Evolutionary conservation across 495 filamentous ascomycete species (phyloP).

Genomic region (Tuber aestivum): DNA sequence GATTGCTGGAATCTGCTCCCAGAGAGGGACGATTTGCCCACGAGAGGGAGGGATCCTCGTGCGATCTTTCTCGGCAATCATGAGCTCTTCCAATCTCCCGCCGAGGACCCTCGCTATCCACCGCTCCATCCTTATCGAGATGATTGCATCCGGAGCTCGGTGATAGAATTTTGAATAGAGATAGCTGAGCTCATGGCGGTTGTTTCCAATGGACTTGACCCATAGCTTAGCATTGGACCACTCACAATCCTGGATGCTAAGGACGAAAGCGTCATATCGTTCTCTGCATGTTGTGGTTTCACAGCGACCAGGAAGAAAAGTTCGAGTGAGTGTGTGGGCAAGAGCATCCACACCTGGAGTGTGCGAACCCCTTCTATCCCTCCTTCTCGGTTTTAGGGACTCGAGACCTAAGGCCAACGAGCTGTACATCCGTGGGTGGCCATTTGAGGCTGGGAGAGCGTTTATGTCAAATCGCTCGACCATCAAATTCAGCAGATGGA

Average conservation of each 20-base stretch:
- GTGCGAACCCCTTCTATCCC: background rate
- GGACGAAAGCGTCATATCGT: slow-evolving; percentile 17
- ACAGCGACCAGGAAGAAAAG: slow-evolving; percentile 25
- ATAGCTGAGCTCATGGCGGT: slow-evolving; percentile 15
- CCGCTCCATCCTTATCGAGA: slow-evolving; percentile 26
- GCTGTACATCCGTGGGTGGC: slow-evolving; percentile 9
- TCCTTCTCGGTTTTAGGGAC: background rate
- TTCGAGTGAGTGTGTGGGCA: slow-evolving; percentile 11
- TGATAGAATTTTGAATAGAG: slow-evolving; percentile 6
- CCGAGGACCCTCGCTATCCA: slow-evolving; percentile 21
- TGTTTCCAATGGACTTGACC: slow-evolving; percentile 17
- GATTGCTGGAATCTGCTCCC: background rate
- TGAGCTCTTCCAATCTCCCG: slow-evolving; percentile 13
- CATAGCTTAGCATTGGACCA: slow-evolving; percentile 12
- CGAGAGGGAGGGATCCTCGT: background rate
- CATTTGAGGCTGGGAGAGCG: slow-evolving; percentile 11
- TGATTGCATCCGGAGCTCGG: slow-evolving; percentile 18
- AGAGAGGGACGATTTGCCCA: background rate
- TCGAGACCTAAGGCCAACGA: background rate
- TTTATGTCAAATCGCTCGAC: slow-evolving; percentile 21
- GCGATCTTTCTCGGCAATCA: background rate
- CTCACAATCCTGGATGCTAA: slow-evolving; percentile 7
- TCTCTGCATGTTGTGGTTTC: slow-evolving; percentile 20
- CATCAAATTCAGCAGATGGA: slow-evolving; percentile 17
- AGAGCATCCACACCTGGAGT: slow-evolving; percentile 5